phyloP scores from a whole-genome alignment of 1,139 yeast genomes.

The Protomyces gravidus region DNA sequence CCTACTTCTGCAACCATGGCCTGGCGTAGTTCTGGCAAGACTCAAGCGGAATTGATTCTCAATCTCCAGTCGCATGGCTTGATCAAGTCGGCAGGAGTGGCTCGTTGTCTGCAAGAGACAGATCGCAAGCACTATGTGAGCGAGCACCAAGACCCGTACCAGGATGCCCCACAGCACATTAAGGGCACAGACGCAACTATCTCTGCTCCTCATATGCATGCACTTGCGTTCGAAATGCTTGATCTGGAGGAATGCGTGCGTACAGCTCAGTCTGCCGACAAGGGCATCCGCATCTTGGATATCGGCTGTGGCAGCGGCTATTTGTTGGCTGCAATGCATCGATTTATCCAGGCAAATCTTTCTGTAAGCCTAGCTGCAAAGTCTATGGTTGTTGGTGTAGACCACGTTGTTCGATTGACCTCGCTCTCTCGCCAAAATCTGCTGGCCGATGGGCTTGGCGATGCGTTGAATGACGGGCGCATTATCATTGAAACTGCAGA shows the following conservation, averaged over 20 bases:
- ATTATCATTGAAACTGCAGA: background rate
- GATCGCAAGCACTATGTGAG: slow-evolving; percentile 4
- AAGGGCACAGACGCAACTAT: background rate
- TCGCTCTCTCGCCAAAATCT: background rate
- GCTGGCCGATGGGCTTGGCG: background rate
- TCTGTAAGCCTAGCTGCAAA: background rate
- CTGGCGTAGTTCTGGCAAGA: background rate
- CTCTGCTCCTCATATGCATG: slow-evolving; percentile 13
- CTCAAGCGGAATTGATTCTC: background rate
- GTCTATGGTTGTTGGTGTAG: slow-evolving; percentile 1
- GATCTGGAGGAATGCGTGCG: background rate
- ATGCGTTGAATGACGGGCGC: background rate
- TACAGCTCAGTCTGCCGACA: background rate
- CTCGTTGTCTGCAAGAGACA: background rate
- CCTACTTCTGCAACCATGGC: too few relatives aligned
- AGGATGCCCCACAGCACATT: slow-evolving; percentile 2
- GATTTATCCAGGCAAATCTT: background rate
- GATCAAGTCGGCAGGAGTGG: background rate
- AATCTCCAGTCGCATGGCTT: background rate
- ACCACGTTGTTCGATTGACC: background rate
- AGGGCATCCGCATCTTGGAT: background rate
- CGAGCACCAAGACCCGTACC: background rate
- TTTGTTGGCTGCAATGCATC: background rate
- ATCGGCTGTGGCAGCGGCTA: slow-evolving; percentile 7
- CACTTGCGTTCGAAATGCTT: background rate